Evolutionary conservation across 768 basidiomycete species (phyloP), one percentile per base, ranked within the genome.

Genomic region (Tulasnella sp.): DNA sequence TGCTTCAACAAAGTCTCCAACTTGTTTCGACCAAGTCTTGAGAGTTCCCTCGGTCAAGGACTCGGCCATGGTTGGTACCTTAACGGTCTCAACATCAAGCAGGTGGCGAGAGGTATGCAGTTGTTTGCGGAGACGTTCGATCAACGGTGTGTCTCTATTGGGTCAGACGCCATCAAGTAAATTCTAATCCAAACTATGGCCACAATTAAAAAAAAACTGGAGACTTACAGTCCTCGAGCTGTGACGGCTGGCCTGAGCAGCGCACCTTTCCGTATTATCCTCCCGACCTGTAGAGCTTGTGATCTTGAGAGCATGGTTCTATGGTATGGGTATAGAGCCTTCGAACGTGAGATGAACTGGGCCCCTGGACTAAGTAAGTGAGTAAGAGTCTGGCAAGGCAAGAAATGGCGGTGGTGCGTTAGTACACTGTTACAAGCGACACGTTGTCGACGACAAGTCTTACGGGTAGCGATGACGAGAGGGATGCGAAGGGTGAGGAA

Each of bases 11-110:
- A 75, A 78, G 69, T 99, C 94, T 12, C 94, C 94, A 53, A 87
- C 83, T 72, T 93, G 81, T 75, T 97, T 97, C 65, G 80, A 77
- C 91, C 92, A 99, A 25, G 87, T 77, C 74, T 92, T 96, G 53
- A 99, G 76, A 3, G 94, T 98, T 34, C 94, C 94, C 71, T 99
- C 94, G 38, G 90, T 89, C 72, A 98, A 97, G 62, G 93, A 97
- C 70, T 97, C 93, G 25, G 94, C 90, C 91, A 97, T 94, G 71
- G 92, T 87, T 17, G 92, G 92, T 41, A 97, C 92, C 74, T 94
- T 91, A 63, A 97, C 80, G 57, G 85, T 90, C 73, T 93, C 87
- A 59, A 83, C 54, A 56, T 43, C 29, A 21, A 56, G 41, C n/a
- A 56, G 54, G 31, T 44, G 54, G 27, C 44, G 54, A n/a, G 54